phyloP scores from a whole-genome alignment of 2,329 filamentous ascomycete genomes.

The Colletotrichum tropicale region DNA sequence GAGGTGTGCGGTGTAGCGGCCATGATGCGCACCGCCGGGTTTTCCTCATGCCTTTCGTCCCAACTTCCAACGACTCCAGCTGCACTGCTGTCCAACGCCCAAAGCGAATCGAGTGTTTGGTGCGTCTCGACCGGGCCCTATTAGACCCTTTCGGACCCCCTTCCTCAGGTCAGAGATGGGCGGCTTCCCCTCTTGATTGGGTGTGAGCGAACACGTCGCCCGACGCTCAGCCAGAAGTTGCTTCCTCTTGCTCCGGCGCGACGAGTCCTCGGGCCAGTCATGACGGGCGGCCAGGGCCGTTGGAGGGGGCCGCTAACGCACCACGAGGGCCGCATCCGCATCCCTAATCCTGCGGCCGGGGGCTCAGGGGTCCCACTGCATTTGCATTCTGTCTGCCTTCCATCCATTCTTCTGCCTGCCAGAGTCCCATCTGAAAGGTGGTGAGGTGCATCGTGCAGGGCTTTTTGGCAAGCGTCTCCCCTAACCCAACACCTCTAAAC shows the following conservation, averaged over 20 bases:
- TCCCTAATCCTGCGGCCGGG: constrained; percentile 12
- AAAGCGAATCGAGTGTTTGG: constrained; percentile 28
- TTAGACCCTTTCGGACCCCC: constrained; percentile 25
- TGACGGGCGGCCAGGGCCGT: constrained; percentile 4
- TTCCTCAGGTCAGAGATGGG: constrained; percentile 4
- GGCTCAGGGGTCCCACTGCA: background rate
- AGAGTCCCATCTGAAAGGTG: background rate
- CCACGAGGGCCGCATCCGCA: constrained; percentile 16
- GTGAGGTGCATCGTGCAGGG: background rate
- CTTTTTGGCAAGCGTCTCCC: background rate
- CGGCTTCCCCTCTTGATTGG: constrained; percentile 5
- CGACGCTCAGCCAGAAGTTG: background rate
- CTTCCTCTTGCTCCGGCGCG: background rate
- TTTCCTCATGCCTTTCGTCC: constrained; percentile 13
- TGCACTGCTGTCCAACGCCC: constrained; percentile 23
- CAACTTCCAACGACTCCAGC: constrained; percentile 13
- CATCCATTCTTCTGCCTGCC: background rate
- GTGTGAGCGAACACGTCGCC: constrained; percentile 10
- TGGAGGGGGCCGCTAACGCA: constrained; percentile 16
- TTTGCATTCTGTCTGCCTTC: background rate
- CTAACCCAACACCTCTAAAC: background rate
- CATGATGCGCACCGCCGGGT: background rate
- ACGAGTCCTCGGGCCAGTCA: constrained; percentile 3
- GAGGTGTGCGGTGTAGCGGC: constrained; percentile 4
- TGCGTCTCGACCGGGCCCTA: constrained; percentile 29